Evolutionary conservation across 805 yeast species (phyloP), one percentile per base, ranked within the genome.

Genomic region (Saccharomycopsis sp.): DNA sequence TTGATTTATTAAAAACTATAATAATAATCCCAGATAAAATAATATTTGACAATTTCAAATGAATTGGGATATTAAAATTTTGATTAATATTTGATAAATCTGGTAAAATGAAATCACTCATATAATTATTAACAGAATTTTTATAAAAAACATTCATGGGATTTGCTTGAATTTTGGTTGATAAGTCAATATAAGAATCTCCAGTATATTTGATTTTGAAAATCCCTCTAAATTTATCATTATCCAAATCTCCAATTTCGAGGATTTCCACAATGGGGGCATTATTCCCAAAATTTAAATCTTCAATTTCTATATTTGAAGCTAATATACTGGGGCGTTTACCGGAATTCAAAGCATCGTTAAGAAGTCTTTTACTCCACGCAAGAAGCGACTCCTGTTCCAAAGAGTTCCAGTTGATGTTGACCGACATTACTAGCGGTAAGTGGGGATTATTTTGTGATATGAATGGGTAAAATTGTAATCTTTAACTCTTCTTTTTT

Each of bases 91-190:
- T 69, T 21, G 74, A 65, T 50, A 85, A 81, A 19, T 68, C 62
- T 0, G 94, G 95, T 19, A 74, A 64, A 4, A 78, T 70, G 54
- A 84, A 86, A 3, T 58, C 57, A 40, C 66, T 66, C n/a, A n/a
- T n/a, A 26, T 65, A 59, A 30, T 70, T 65, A 4, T 59, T 52
- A 21, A 57, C 52, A 32, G 57, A 60, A 21, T 46, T n/a, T n/a
- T n/a, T n/a, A n/a, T n/a, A n/a, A 56, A 81, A 78, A 21, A 83
- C 82, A 45, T 79, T 78, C 40, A 86, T 63, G 5, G 92, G 81
- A 57, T 85, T 85, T 1, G 94, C 95, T 57, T 84, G 87, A 12
- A 86, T 85, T 41, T 79, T 76, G 0, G 94, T 83, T 40, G 76
- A 80, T 38, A 84, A 65, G 1, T 87, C 79, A 40, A 83, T 72